Evolutionary conservation across 257 asterid genomes (phyloP).

Genomic region (Primulina eburnea): DNA sequence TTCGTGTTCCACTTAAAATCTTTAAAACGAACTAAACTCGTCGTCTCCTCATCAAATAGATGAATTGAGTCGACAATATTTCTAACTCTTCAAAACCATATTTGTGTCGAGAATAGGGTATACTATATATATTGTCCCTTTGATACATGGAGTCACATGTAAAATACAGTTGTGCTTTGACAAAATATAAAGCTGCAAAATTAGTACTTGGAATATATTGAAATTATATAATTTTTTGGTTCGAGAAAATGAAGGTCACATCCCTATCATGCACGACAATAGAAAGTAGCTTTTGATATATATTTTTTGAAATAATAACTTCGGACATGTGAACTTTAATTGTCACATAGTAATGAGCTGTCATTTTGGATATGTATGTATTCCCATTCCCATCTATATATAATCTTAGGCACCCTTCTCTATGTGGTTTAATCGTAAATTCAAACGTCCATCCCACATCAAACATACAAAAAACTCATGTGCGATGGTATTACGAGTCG

Average conservation of each 20-base stretch:
- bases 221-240: background rate
- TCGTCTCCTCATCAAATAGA: too few species aligned
- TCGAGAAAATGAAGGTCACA: background rate
- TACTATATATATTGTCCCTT: background rate
- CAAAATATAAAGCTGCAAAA: background rate
- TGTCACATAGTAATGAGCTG: background rate
- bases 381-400: background rate
- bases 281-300: background rate
- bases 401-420: background rate
- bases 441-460: background rate
- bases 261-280: background rate
- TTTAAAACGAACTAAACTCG: too few species aligned
- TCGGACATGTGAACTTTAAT: background rate
- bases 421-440: background rate
- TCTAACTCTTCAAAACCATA: too few species aligned
- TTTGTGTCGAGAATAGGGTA: background rate
- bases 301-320: too few species aligned
- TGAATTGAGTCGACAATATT: too few species aligned
- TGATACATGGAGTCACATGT: background rate
- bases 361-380: background rate
- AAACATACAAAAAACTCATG: too few species aligned
- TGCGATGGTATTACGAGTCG: too few species aligned
- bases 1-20: too few species aligned
- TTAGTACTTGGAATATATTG: background rate
- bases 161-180: background rate